Evolutionary conservation across 2,329 filamentous ascomycete species (phyloP).

Genomic region (Alternaria triticimaculans): DNA sequence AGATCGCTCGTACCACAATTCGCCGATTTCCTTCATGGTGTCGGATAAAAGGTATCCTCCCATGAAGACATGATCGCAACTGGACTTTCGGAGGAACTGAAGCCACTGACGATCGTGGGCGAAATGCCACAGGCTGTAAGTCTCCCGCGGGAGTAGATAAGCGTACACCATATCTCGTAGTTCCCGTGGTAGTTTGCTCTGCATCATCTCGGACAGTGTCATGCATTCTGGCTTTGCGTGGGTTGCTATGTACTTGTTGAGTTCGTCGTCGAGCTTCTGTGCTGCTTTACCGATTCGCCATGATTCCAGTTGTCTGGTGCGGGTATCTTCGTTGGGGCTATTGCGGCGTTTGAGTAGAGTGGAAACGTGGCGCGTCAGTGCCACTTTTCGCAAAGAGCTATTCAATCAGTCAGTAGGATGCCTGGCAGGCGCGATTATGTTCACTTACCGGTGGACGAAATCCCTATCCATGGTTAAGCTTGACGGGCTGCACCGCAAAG

Average conservation of each 20-base stretch:
- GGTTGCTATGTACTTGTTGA: background rate
- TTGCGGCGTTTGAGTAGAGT: too few species aligned
- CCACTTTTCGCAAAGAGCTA: background rate
- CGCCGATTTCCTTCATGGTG: background rate
- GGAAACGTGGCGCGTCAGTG: background rate
- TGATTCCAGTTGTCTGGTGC: too few species aligned
- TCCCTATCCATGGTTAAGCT: background rate
- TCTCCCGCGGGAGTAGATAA: background rate
- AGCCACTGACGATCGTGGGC: background rate
- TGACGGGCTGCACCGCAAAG: background rate
- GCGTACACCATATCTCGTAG: background rate
- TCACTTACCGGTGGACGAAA: background rate
- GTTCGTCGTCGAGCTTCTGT: background rate
- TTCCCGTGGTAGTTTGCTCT: background rate
- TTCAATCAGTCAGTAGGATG: background rate
- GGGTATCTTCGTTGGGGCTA: too few species aligned
- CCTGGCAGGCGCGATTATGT: fast-evolving
- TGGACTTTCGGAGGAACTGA: fast-evolving
- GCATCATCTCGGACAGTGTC: background rate
- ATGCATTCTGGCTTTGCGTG: background rate
- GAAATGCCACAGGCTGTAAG: background rate
- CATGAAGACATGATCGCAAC: background rate
- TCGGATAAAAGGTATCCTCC: fast-evolving
- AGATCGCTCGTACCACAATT: background rate
- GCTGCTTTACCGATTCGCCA: background rate